Evolutionary conservation across 2,329 filamentous ascomycete species (phyloP), one percentile per base, ranked within the genome.

Genomic region (Aspergillus sp.): DNA sequence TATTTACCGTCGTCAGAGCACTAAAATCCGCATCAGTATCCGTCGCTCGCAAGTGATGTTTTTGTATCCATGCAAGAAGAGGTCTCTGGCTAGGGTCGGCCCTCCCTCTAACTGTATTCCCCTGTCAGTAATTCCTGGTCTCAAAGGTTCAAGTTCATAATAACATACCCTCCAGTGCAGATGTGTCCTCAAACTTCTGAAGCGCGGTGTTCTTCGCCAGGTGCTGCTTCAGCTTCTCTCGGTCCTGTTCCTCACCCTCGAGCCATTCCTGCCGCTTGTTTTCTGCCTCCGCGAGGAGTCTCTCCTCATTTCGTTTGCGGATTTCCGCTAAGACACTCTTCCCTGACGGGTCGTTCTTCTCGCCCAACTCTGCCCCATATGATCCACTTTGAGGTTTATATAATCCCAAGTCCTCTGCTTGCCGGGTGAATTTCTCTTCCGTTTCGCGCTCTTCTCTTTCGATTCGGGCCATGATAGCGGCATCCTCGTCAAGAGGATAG

Each of bases 211-310:
- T 75, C 52, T 66, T 68, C 51, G 70, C 66, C 17, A 73, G 53
- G 51, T 71, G 68, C 17, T 61, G 68, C 57, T 66, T 64, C 40
- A 74, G 20, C 45, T 65, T 68, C 57, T 75, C 74, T 12, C 64
- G 66, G 39, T 77, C 70, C 59, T 71, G 68, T 30, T 78, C 75
- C 62, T 84, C 83, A n/a, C 79, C 79, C 9, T 75, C 70, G 27
- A 83, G 75, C 82, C 83, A 85, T 54, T 77, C 72, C 46, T 76
- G 77, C 41, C 81, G 81, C 64, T 82, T 77, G 42, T 69, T 65
- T 61, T 80, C 75, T 68, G 83, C 78, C 57, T 80, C 73, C 9
- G 72, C 67, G 52, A 75, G 60, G 6, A 74, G 60, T n/a, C 69
- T 66, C 37, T 71, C 72, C 54, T 79, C 74, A 56, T 79, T 79